Evolutionary conservation across 768 basidiomycete genomes (phyloP), one percentile per base, ranked within the genome.

Genomic region (Amylocystis lapponica): DNA sequence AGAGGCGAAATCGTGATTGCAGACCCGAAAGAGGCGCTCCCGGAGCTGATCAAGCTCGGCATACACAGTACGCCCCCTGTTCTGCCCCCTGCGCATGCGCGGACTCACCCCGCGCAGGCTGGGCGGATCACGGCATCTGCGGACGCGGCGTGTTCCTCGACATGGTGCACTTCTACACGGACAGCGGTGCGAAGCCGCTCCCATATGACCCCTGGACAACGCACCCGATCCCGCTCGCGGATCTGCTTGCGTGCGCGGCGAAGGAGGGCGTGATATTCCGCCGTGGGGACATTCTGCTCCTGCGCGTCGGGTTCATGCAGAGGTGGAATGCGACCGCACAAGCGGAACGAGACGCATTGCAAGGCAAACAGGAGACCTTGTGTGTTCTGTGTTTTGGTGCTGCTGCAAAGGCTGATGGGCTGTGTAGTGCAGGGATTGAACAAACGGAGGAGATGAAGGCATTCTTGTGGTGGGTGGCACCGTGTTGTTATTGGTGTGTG

Each of bases 371-470:
- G 2, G 76, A 78, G 51, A 75, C 69, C 4, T 78, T 81, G 78
- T 81, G 48, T 52, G 76, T 62, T n/a, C 14, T 27, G 3, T 22
- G 41, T 32, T 39, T 31, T 30, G 14, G 21, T 27, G 13, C 16
- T 13, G 23, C 32, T 20, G 36, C 11, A 29, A 29, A 41, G 25
- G 21, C 22, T 16, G 19, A 9, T 37, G 34, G n/a, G 22, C 25
- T 52, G 36, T 46, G 10, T 48, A 83, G 81, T 50, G 79, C 82
- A 30, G 81, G 82, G 2, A 76, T 85, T 36, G 79, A 83, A 46
- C 80, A 82, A 56, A 69, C 72, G 19, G 78, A 81, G 14, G 79
- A 79, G 31, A 81, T 82, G 81, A 84, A 82, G 50, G 70, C 74
- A 8, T 84, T 83, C 63, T 59, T 83, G n/a, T 86, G 83, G 81